Base-by-base conservation (phyloP, 495 filamentous ascomycete species). In the Penicillium alfredii region DNA sequence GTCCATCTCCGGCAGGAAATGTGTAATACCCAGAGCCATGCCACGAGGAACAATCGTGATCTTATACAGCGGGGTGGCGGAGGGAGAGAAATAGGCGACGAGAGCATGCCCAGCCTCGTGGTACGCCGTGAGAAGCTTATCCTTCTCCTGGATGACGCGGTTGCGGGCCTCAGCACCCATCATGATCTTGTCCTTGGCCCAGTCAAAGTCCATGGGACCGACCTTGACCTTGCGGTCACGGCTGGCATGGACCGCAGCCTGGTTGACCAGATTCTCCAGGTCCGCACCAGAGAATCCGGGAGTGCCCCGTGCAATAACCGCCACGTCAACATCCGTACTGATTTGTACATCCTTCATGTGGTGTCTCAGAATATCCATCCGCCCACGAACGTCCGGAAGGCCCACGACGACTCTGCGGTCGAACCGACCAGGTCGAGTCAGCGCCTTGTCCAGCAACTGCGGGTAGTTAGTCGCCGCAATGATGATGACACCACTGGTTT, bases 141-240 rank as follows among this genome's bases (percentile, higher is more conserved):
- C 89, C 63, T 89, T 84, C 35, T 87, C 74, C 29, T 82, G 83
- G 41, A 97, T 93, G 41, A 96, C 78, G 56, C 86, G 82, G 52
- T 80, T 90, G 49, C 76, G 79, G 56, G 82, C 77, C 68, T 97
- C 92, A 19, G 90, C 86, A 30, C 92, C 92, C 86, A 98, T 94
- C 68, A 97, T 82, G 38, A 98, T 86, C 64, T 89, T 94, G 68
- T 98, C 92, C 60, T 93, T 96, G 30, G 92, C 90, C 87, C 88
- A 97, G 44, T 96, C 92, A 35, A 98, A 84, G 53, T 97, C 87
- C 12, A 72, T 56, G 55, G 86, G 81, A 13, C 72, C 67, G 43
- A 98, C 88, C 27, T 77, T 76, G 27, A 61, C 62, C 10, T 79
- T 72, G 61, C 86, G 90, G 33, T 80, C 71, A 56, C 88, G 84